These are phyloP conservation scores for Cladorrhinum sp. DNA, from an alignment of 2,329 filamentous ascomycete species.

Conservation along the genomic window DNA sequence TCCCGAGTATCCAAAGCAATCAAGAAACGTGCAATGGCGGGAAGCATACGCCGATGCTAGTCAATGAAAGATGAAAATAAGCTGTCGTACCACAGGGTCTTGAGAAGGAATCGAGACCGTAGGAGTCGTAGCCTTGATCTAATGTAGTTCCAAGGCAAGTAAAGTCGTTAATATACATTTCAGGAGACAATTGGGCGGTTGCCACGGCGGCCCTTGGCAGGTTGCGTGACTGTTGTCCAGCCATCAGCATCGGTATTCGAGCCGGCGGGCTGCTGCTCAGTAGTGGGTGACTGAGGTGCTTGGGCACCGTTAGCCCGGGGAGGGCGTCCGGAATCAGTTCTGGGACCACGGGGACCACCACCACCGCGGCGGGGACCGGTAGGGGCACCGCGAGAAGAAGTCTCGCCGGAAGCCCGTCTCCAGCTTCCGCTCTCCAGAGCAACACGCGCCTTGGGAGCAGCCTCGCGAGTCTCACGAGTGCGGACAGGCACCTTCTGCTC, in stretches of 20 bases:
- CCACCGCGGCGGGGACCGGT: conserved; percentile 38
- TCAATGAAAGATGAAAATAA: neutral
- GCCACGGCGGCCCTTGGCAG: conserved; percentile 40
- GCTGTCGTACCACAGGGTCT: neutral
- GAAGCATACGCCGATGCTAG: conserved; percentile 4
- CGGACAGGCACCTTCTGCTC: conserved; percentile 49
- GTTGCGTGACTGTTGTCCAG: conserved; percentile 57
- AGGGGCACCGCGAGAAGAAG: conserved; percentile 45
- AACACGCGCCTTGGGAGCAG: conserved; percentile 53
- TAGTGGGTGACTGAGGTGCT: conserved; percentile 36
- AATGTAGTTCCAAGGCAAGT: neutral
- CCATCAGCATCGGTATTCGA: conserved; percentile 56
- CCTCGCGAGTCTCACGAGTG: conserved; percentile 28
- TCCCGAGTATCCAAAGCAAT: conserved; percentile 24
- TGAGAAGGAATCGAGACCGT: neutral
- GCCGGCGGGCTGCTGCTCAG: conserved; percentile 32
- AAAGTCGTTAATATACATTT: conserved; percentile 20
- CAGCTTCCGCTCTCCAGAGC: conserved; percentile 60
- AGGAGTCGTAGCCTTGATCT: neutral
- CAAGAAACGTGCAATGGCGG: conserved; percentile 7
- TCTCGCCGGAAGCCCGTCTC: conserved; percentile 52
- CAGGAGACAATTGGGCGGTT: conserved; percentile 21
- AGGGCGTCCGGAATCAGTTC: conserved; percentile 45
- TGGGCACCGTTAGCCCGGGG: conserved; percentile 48
- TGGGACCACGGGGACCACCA: conserved; percentile 42